Base-by-base conservation (phyloP, 345 rosid species). In the Orychophragmus violaceus region DNA sequence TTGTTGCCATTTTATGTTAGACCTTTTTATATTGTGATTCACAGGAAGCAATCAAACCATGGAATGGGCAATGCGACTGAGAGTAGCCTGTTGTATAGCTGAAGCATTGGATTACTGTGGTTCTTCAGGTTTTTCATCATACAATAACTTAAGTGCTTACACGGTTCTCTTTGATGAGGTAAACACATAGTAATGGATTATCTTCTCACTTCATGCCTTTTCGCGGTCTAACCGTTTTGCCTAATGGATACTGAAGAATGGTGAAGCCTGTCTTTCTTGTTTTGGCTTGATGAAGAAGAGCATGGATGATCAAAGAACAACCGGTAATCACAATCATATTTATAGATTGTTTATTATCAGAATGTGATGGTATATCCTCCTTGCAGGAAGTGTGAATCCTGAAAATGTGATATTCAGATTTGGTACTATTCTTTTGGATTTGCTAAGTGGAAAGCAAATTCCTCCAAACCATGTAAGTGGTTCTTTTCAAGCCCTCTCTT, bases 101-200 rank as follows among this genome's bases (percentile, higher is more conserved):
- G 89, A 90, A 81, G 97, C 91, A 54, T 76, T 93, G 64, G 86
- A 82, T 63, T 85, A 83, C 75, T 84, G 98, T 69, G 77, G 81
- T 51, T 66, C 64, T 14, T 82, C 79, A 74, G 90, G 97, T 48
- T 85, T 78, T 74, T 86, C 81, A 10, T 57, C 84, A 45, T 93
- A 87, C 78, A 88, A 84, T 72, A 90, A 86, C 66, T 78, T 93
- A 75, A 87, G 86, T 73, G 88, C 90, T 44, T 87, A 84, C 41
- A 82, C 89, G 77, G 87, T 89, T 81, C 82, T 92, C 39, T 92
- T 92, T 65, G 87, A 89, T 58, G 87, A 92, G 98, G 98, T 91
- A 72, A 36, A 10, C 18, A 48, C 25, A 32, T 19, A 35, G 18
- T 16, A 29, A 19, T 57, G 4, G 27, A 25, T 14, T 30, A 0